Conservation (phyloP, 202 grass and related monocot species). For the Brachypodium distachyon region DNA sequence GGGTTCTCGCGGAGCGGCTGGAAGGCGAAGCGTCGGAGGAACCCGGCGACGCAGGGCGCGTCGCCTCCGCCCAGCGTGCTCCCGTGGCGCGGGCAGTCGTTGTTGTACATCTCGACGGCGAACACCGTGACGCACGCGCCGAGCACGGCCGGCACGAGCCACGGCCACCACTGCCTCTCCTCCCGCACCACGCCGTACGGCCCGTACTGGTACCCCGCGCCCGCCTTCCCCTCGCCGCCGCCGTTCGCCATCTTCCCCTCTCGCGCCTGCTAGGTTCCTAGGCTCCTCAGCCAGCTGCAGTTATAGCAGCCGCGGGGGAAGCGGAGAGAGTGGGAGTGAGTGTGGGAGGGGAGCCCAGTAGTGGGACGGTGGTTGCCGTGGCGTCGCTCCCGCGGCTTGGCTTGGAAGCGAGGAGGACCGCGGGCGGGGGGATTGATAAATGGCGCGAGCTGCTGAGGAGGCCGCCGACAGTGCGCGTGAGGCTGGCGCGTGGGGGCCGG, state of each 20-base stretch:
- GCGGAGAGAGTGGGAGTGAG: neutral
- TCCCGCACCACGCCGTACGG: slow-evolving; percentile 14
- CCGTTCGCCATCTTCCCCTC: slow-evolving; percentile 24
- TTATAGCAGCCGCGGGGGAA: neutral
- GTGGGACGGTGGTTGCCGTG: slow-evolving; percentile 13
- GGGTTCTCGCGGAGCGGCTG: slow-evolving; percentile 86
- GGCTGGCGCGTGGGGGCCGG: neutral
- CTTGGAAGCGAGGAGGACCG: slow-evolving; percentile 42
- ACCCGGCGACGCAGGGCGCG: slow-evolving; percentile 32
- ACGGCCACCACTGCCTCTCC: slow-evolving; percentile 55
- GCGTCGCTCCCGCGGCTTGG: slow-evolving; percentile 16
- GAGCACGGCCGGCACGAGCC: slow-evolving; percentile 68
- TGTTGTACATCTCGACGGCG: slow-evolving; percentile 77
- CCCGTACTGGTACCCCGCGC: slow-evolving; percentile 19
- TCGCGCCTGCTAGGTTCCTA: neutral
- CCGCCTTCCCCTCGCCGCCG: slow-evolving; percentile 33
- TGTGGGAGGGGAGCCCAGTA: neutral
- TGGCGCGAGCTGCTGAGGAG: slow-evolving; percentile 1
- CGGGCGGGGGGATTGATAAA: neutral
- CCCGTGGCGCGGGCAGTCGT: slow-evolving; percentile 60
- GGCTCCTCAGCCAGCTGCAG: neutral
- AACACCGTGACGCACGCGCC: slow-evolving; percentile 63
- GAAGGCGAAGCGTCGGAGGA: slow-evolving; percentile 80
- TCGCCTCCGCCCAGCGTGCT: slow-evolving; percentile 20
- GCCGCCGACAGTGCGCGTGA: neutral